phyloP scores from a whole-genome alignment of 129 eudicot species.

The Solidago caesia region DNA sequence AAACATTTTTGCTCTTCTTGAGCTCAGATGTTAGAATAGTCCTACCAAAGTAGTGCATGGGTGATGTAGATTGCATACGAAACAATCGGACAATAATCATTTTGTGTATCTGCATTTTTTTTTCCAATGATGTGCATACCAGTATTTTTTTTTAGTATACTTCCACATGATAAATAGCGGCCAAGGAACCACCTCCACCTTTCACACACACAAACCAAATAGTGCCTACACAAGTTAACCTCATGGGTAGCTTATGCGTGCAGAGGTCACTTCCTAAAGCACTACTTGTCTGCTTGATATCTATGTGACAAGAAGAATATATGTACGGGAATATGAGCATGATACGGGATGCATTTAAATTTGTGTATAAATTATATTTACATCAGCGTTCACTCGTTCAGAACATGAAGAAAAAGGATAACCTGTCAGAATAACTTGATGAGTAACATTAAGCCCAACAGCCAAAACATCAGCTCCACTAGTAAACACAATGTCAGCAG shows the following conservation, averaged over 20 bases:
- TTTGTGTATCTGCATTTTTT: neutral
- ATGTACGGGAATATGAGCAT: neutral
- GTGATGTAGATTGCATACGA: neutral
- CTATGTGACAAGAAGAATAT: neutral
- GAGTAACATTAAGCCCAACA: constrained; percentile 91
- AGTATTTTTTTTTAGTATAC: neutral
- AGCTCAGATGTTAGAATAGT: neutral
- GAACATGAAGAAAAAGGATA: constrained; percentile 7
- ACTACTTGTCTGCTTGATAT: neutral
- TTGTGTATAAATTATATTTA: neutral
- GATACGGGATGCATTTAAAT: neutral
- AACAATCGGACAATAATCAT: neutral
- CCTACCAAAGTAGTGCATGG: neutral
- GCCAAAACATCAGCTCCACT: constrained; percentile 95
- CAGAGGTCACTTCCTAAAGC: no score
- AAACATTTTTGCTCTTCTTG: neutral
- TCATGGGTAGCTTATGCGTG: no score
- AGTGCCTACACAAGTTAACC: no score
- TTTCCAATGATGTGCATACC: neutral
- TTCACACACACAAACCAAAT: no score
- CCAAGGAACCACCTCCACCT: neutral
- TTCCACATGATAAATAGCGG: neutral
- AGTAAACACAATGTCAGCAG: constrained; percentile 96
- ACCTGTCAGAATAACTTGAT: constrained; percentile 88
- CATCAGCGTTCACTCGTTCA: neutral